Percentiles rank a stretch among this genome's conserved stretches.
These are phyloP conservation scores for Leccinum subfulvum DNA, from an alignment of 1,284 basidiomycete species.

Conservation along the genomic window DNA sequence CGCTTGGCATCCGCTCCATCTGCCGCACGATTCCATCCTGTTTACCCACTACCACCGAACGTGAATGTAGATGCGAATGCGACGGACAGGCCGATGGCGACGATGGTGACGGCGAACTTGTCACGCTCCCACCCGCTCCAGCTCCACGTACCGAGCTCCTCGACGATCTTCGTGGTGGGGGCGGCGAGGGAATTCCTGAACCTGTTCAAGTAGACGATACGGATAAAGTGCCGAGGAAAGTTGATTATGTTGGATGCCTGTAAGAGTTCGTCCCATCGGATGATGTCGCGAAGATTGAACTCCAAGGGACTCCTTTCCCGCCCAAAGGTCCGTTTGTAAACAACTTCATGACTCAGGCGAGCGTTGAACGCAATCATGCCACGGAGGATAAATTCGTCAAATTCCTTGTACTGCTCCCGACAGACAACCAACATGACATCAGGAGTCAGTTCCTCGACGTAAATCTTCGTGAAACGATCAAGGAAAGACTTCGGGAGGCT, in stretches of 20 bases:
- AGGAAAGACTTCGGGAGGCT: constrained; percentile 97
- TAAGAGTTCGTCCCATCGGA: constrained; percentile 83
- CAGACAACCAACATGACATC: constrained; percentile 84
- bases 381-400: constrained; percentile 53
- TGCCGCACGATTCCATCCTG: constrained; percentile 14
- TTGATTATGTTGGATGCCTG: constrained; percentile 41
- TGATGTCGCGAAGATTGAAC: constrained; percentile 95
- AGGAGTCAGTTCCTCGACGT: constrained; percentile 83
- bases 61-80: not conserved
- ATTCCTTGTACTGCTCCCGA: constrained; percentile 68
- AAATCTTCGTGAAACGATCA: constrained; percentile 97
- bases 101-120: constrained; percentile 5
- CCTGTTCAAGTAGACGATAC: constrained; percentile 79
- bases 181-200: constrained; percentile 62
- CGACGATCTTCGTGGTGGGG: constrained; percentile 27
- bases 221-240: constrained; percentile 48
- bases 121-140: constrained; percentile 1
- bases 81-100: not conserved
- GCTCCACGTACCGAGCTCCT: constrained; percentile 13
- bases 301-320: constrained; percentile 95
- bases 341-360: constrained; percentile 70
- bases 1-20: constrained; percentile 26
- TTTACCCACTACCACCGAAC: constrained; percentile 8
- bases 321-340: constrained; percentile 69
- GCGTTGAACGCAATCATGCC: constrained; percentile 88